These are phyloP conservation scores for Sherardia arvensis DNA, from an alignment of 257 asterid species.

Conservation along the genomic window DNA sequence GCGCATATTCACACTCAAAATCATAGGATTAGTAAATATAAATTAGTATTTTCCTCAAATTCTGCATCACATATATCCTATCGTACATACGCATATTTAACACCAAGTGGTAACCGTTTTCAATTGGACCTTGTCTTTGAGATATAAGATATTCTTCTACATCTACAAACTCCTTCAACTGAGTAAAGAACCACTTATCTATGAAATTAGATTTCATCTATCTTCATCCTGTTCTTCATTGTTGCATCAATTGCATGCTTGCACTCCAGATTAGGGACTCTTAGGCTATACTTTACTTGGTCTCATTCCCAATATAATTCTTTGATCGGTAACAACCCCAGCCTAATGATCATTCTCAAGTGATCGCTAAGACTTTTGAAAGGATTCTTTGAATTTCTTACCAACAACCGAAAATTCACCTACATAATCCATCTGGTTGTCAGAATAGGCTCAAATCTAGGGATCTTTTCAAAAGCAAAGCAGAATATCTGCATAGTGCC, in stretches of 20 bases:
- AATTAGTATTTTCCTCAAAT: no score
- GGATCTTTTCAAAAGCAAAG: constrained; percentile 96
- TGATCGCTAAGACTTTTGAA: constrained; percentile 89
- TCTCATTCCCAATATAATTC: constrained; percentile 93
- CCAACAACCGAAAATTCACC: constrained; percentile 99
- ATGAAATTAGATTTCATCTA: constrained; percentile 74
- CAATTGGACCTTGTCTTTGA: no score
- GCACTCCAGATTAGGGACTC: constrained; percentile 90
- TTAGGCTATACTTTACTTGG: constrained; percentile 57
- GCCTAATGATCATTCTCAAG: constrained; percentile 72
- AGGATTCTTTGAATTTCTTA: constrained; percentile 92
- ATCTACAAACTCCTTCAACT: constrained; percentile 83
- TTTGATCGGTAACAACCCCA: constrained; percentile 87
- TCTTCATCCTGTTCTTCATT: constrained; percentile 89
- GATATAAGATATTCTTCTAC: no score
- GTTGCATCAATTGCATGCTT: constrained; percentile 85
- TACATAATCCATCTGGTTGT: constrained; percentile 95
- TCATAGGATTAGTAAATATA: no score
- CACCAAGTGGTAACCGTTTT: no score
- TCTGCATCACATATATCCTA: no score
- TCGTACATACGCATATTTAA: no score
- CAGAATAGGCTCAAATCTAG: constrained; percentile 90
- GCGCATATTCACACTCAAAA: no score
- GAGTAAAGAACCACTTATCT: constrained; percentile 90
- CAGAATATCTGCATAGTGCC: constrained; percentile 59